Evolutionary conservation across 345 rosid species (phyloP).

Genomic region (Passiflora organensis): DNA sequence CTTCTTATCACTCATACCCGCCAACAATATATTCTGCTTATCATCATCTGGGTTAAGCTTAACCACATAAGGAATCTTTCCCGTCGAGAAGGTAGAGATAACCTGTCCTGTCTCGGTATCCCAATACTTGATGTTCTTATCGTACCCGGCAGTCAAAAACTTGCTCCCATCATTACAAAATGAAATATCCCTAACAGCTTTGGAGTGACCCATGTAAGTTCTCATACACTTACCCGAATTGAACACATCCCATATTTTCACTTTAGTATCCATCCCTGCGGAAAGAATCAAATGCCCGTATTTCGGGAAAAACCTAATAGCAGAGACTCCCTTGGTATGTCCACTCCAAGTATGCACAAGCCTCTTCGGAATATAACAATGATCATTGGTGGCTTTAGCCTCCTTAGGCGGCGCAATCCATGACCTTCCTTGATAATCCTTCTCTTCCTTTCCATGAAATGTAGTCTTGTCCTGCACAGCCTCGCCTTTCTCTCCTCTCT

Average conservation of each 20-base stretch:
- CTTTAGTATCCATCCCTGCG: constrained; percentile 93
- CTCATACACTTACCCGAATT: constrained; percentile 98
- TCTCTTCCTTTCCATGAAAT: constrained; percentile 94
- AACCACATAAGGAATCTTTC: constrained; percentile 90
- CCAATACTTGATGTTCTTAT: constrained; percentile 95
- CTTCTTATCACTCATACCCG: constrained; percentile 99
- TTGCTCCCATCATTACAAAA: constrained; percentile 92
- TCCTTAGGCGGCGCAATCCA: constrained; percentile 96
- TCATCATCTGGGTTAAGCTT: constrained; percentile 92
- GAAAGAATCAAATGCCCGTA: constrained; percentile 96
- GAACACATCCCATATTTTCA: constrained; percentile 98
- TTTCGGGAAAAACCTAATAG: constrained; percentile 91
- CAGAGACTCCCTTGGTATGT: constrained; percentile 26
- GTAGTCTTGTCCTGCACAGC: constrained; percentile 72
- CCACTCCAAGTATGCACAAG: constrained; percentile 27
- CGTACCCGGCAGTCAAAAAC: constrained; percentile 91
- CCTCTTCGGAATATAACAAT: constrained; percentile 48
- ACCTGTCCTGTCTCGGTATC: constrained; percentile 96
- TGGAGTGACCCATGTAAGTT: constrained; percentile 96
- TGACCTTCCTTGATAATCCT: constrained; percentile 91
- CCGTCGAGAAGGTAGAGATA: constrained; percentile 80
- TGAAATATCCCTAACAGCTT: constrained; percentile 91
- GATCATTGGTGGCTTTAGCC: constrained; percentile 86
- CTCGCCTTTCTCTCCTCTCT: constrained; percentile 59
- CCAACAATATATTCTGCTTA: constrained; percentile 90